These are phyloP conservation scores for Citrus glauca DNA, from an alignment of 345 rosid genomes.

Conservation along the genomic window DNA sequence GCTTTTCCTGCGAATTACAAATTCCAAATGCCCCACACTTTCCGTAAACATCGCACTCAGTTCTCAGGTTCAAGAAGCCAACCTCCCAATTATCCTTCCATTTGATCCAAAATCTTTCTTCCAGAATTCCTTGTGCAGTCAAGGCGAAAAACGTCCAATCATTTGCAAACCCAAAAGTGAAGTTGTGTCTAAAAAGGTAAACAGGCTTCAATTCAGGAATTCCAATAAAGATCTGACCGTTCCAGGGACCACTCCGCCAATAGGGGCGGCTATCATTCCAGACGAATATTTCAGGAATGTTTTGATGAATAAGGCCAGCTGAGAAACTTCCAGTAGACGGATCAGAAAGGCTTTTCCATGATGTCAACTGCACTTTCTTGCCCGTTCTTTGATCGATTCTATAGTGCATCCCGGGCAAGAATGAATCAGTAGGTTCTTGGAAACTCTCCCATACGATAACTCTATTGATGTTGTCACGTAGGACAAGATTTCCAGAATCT, in stretches of 20 bases:
- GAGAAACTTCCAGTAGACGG: slow-evolving; percentile 53
- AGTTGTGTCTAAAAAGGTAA: slow-evolving; percentile 16
- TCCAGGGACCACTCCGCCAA: slow-evolving; percentile 44
- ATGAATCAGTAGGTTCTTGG: slow-evolving; percentile 31
- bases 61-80: background rate
- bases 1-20: slow-evolving; percentile 22
- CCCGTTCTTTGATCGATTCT: slow-evolving; percentile 23
- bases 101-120: background rate
- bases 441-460: slow-evolving; percentile 57
- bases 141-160: too few species aligned
- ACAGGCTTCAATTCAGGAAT: slow-evolving; percentile 10
- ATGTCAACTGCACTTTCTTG: slow-evolving; percentile 26
- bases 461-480: slow-evolving; percentile 12
- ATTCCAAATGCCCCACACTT: slow-evolving; percentile 48
- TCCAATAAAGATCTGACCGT: slow-evolving; percentile 23
- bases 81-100: slow-evolving; percentile 16
- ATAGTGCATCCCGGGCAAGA: slow-evolving; percentile 36
- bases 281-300: slow-evolving; percentile 34
- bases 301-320: slow-evolving; percentile 21
- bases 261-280: slow-evolving; percentile 38
- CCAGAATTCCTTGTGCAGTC: background rate
- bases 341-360: slow-evolving; percentile 52
- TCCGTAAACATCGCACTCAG: slow-evolving; percentile 42
- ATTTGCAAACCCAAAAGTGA: background rate
- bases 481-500: slow-evolving; percentile 39